Evolutionary conservation across 345 rosid genomes (phyloP).

Genomic region (Streptanthus diversifolius): DNA sequence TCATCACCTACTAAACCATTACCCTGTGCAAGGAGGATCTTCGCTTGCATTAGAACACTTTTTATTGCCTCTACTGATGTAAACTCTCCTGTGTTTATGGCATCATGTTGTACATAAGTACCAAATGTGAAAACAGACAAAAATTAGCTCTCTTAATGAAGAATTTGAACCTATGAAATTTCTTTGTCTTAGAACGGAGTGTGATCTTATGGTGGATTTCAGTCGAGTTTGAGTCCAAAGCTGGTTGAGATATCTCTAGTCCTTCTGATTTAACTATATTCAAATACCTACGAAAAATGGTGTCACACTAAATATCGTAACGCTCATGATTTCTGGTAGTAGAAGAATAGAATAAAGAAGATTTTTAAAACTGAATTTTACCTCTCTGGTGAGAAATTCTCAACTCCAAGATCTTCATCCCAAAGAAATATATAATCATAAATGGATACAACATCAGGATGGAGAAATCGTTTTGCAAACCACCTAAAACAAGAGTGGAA

Average conservation of each 20-base stretch:
- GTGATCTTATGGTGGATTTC: constrained; percentile 94
- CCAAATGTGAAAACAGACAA: constrained; percentile 2
- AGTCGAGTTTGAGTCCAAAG: constrained; percentile 80
- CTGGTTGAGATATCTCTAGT: constrained; percentile 96
- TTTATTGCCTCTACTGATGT: constrained; percentile 19
- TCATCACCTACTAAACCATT: constrained; percentile 13
- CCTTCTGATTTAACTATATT: constrained; percentile 71
- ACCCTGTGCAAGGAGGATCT: constrained; percentile 99
- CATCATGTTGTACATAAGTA: constrained; percentile 8
- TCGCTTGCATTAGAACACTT: constrained; percentile 64
- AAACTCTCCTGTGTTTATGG: constrained; percentile 29
- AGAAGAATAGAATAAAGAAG: background rate
- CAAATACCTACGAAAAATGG: constrained; percentile 55
- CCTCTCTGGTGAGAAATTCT: constrained; percentile 77
- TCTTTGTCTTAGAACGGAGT: constrained; percentile 64
- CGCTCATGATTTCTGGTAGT: background rate
- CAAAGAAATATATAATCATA: constrained; percentile 95
- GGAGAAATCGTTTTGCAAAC: constrained; percentile 98
- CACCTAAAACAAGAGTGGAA: constrained; percentile 52
- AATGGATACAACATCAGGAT: constrained; percentile 77
- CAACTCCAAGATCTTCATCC: constrained; percentile 97
- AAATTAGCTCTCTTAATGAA: background rate
- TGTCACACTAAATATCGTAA: background rate
- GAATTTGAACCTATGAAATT: constrained; percentile 55
- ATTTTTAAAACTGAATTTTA: background rate